A percentile compares a stretch with the other conserved stretches of the same genome.
phyloP scores from a whole-genome alignment of 257 asterid species.

The Cinchona pubescens region DNA sequence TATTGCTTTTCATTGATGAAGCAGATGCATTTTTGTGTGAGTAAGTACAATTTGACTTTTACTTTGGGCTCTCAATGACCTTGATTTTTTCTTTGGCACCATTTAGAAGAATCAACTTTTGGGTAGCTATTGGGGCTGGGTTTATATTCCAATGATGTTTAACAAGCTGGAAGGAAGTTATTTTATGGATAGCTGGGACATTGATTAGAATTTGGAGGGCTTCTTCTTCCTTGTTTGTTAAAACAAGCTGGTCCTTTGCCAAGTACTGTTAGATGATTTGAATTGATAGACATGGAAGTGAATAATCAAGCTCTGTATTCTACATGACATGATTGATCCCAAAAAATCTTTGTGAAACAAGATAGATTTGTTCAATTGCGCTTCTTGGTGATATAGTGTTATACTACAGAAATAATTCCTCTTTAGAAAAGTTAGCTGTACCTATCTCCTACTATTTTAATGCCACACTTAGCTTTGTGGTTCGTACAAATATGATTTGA shows the following conservation, averaged over 20 bases:
- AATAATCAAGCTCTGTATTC: not conserved
- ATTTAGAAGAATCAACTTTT: not conserved
- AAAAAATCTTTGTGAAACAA: not conserved
- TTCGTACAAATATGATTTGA: not conserved
- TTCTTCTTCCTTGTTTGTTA: not conserved
- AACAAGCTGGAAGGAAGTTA: not conserved
- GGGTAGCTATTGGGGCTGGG: not conserved
- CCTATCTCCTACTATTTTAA: not conserved
- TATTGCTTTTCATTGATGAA: constrained; percentile 90
- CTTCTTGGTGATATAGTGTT: not conserved
- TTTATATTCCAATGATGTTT: not conserved
- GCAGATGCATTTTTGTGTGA: constrained; percentile 99
- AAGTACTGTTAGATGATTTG: not conserved
- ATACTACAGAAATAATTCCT: not conserved
- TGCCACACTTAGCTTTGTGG: not conserved
- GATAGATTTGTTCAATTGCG: not conserved
- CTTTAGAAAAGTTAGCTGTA: not conserved
- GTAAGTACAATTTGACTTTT: constrained; percentile 46
- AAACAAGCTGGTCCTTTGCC: not conserved
- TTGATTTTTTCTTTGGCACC: not conserved
- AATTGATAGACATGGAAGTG: not conserved
- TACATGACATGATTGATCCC: not conserved
- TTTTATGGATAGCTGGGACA: not conserved
- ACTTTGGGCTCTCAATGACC: not conserved
- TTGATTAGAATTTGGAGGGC: not conserved